Evolutionary conservation across 805 yeast species (phyloP).

Genomic region (Spathaspora arborariae): DNA sequence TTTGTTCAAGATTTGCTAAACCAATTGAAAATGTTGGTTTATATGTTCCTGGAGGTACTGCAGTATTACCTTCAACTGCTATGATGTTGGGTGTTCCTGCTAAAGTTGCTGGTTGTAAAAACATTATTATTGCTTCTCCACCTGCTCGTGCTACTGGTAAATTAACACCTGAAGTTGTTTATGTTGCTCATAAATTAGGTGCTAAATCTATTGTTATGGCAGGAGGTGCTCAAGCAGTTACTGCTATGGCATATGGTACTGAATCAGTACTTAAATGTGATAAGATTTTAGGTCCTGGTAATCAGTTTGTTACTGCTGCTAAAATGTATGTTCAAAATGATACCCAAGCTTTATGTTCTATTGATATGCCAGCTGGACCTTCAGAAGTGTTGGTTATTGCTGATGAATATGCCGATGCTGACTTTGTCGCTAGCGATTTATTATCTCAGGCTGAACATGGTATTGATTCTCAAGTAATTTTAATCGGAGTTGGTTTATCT

Average conservation of each 20-base stretch:
- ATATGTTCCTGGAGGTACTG: constrained; percentile 98
- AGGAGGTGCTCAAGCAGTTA: constrained; percentile 99
- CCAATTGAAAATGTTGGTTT: constrained; percentile 94
- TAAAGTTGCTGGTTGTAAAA: constrained; percentile 92
- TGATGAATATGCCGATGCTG: constrained; percentile 84
- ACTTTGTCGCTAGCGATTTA: constrained; percentile 94
- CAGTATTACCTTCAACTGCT: constrained; percentile 96
- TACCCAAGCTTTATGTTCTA: constrained; percentile 89
- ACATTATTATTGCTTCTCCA: constrained; percentile 91
- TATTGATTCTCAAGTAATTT: constrained; percentile 92
- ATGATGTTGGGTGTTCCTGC: constrained; percentile 99
- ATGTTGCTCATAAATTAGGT: constrained; percentile 94
- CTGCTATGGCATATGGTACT: constrained; percentile 99
- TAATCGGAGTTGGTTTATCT: constrained; percentile 75
- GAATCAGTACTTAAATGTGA: constrained; percentile 89
- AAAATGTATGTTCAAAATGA: constrained; percentile 97
- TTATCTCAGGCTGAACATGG: constrained; percentile 99
- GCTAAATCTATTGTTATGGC: constrained; percentile 89
- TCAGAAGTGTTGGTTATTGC: constrained; percentile 96
- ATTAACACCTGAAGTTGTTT: constrained; percentile 94
- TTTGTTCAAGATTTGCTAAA: constrained; percentile 90
- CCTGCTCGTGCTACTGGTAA: constrained; percentile 86
- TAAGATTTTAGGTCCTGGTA: constrained; percentile 97
- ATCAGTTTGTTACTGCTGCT: constrained; percentile 98
- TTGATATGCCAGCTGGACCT: constrained; percentile 99